These are phyloP conservation scores for Pichia sp. DNA, from an alignment of 1,139 yeast genomes.

Conservation along the genomic window DNA sequence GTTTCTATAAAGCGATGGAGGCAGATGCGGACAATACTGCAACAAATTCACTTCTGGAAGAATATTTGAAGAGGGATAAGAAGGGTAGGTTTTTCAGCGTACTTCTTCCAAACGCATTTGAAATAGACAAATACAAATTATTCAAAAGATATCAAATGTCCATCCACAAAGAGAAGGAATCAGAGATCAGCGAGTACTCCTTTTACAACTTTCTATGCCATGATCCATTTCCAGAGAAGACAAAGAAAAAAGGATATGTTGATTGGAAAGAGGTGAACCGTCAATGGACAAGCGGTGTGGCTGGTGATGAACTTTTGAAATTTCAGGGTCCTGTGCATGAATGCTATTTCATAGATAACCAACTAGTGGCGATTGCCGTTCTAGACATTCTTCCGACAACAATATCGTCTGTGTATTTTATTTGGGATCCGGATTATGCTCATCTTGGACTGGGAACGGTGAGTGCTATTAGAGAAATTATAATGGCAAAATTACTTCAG, in stretches of 20 bases:
- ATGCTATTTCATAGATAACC: conserved; percentile 62
- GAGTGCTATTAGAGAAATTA: conserved; percentile 69
- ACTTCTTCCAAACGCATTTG: conserved; percentile 49
- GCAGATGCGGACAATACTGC: conserved; percentile 34
- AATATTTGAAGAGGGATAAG: conserved; percentile 8
- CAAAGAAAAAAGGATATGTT: conserved; percentile 25
- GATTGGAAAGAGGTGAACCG: conserved; percentile 30
- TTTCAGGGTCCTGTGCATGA: conserved; percentile 62
- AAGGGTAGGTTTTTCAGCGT: conserved; percentile 8
- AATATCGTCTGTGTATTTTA: conserved; percentile 78
- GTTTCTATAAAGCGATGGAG: conserved; percentile 45
- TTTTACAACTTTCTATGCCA: conserved; percentile 68
- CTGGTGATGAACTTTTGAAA: conserved; percentile 9
- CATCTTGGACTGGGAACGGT: conserved; percentile 72
- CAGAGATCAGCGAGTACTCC: conserved; percentile 42
- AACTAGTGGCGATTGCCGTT: conserved; percentile 72
- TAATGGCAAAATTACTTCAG: conserved; percentile 42
- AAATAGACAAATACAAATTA: conserved; percentile 60
- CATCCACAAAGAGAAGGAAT: conserved; percentile 62
- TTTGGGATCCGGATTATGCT: conserved; percentile 82
- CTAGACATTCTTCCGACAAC: conserved; percentile 75
- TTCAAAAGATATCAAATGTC: conserved; percentile 64
- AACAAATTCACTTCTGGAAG: conserved; percentile 1
- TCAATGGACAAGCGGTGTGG: conserved; percentile 30
- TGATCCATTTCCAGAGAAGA: conserved; percentile 48